A percentile compares a stretch with the other conserved stretches of the same genome.
phyloP scores from a whole-genome alignment of 225 moss, liverwort and hornwort species.

The Lunularia cruciata region DNA sequence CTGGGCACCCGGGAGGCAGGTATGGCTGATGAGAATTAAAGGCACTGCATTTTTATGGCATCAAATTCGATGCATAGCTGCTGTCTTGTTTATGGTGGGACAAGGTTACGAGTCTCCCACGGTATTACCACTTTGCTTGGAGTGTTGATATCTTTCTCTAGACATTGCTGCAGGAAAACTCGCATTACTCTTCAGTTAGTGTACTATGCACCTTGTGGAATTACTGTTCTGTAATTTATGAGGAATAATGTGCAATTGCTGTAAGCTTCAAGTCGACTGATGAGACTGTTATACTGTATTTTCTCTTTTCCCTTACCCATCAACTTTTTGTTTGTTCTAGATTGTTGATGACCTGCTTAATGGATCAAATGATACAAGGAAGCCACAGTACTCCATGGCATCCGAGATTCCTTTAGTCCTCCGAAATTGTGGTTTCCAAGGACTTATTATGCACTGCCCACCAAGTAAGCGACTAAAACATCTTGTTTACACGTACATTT shows the following conservation, averaged over 20 bases:
- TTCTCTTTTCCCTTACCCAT: background rate
- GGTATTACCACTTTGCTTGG: conserved; percentile 38
- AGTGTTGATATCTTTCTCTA: background rate
- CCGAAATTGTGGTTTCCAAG: conserved; percentile 73
- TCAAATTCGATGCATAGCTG: conserved; percentile 95
- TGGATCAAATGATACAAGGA: conserved; percentile 51
- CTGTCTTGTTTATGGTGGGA: conserved; percentile 95
- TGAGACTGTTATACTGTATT: too few species aligned
- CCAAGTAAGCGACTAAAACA: conserved; percentile 50
- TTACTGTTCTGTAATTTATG: too few species aligned
- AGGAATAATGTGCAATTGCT: too few species aligned
- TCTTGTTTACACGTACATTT: too few species aligned
- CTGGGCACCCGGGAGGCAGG: conserved; percentile 59
- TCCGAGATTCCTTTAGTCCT: conserved; percentile 78
- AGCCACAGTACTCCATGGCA: conserved; percentile 91
- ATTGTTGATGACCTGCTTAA: conserved; percentile 80
- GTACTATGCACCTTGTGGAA: too few species aligned
- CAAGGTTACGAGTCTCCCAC: conserved; percentile 56
- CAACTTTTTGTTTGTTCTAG: conserved; percentile 31
- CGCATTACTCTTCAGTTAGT: too few species aligned
- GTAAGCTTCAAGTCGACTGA: too few species aligned
- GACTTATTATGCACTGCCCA: conserved; percentile 64
- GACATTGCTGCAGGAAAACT: too few species aligned
- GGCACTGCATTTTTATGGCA: conserved; percentile 99
- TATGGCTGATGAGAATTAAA: conserved; percentile 84